Evolutionary conservation across 441 rosid species (phyloP).

Genomic region (Iberis amara): DNA sequence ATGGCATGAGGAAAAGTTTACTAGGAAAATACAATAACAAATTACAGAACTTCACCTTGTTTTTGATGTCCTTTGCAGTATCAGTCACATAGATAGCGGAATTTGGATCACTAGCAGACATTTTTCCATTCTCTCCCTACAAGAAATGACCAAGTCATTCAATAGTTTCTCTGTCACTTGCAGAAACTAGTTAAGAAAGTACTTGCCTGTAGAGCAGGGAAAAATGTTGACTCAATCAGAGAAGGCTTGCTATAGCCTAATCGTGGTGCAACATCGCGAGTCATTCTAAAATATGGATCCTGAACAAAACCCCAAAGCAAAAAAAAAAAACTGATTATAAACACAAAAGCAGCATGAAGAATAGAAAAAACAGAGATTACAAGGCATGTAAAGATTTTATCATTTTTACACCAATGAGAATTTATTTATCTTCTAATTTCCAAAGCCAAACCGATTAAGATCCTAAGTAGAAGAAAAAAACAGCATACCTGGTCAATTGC

Average conservation of each 20-base stretch:
- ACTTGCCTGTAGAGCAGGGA: conserved; percentile 86
- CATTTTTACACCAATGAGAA: too few species aligned
- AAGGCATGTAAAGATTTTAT: too few species aligned
- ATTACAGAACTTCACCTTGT: conserved; percentile 49
- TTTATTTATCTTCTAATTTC: too few species aligned
- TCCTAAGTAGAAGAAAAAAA: neutral
- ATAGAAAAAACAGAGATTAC: too few species aligned
- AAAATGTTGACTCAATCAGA: conserved; percentile 74
- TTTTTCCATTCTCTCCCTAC: conserved; percentile 90
- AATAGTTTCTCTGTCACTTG: conserved; percentile 14
- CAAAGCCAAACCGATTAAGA: neutral
- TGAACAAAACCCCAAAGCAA: conserved; percentile 32
- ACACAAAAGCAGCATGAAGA: conserved; percentile 2
- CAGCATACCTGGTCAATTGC: conserved; percentile 79
- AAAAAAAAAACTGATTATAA: conserved; percentile 7
- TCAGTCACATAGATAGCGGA: conserved; percentile 90
- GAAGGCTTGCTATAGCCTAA: conserved; percentile 90
- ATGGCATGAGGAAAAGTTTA: neutral
- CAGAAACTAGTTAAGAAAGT: neutral
- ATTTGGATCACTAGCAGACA: conserved; percentile 97
- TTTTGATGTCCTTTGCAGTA: conserved; percentile 61
- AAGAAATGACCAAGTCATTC: conserved; percentile 6
- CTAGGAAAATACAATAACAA: neutral
- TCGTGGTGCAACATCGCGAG: conserved; percentile 90
- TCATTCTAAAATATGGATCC: conserved; percentile 98